These are phyloP conservation scores for Solanum arcanum DNA, from an alignment of 257 asterid genomes.

Conservation along the genomic window DNA sequence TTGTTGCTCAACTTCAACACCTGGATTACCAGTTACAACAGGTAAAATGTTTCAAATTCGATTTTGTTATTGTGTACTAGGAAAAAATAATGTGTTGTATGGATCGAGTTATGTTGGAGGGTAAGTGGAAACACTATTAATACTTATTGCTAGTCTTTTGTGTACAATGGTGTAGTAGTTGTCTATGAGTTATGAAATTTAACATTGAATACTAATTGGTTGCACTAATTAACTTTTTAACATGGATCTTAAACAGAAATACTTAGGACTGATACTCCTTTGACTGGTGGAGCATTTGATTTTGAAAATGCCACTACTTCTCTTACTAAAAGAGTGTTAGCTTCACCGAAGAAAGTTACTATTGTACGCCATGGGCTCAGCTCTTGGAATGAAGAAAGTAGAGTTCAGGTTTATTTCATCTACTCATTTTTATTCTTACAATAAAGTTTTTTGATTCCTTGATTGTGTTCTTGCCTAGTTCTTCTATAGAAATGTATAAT, in stretches of 20 bases:
- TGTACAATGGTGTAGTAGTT: background rate
- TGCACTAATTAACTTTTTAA: background rate
- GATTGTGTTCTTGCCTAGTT: no score
- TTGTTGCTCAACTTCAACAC: conserved; percentile 38
- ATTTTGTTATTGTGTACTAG: background rate
- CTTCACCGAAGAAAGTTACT: conserved; percentile 67
- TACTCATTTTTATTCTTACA: background rate
- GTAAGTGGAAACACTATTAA: background rate
- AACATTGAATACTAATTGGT: background rate
- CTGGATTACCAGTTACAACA: conserved; percentile 32
- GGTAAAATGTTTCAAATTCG: conserved; percentile 20
- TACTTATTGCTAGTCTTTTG: background rate
- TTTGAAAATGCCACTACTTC: conserved; percentile 52
- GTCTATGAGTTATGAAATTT: background rate
- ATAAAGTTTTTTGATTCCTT: background rate
- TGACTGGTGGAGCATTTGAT: conserved; percentile 69
- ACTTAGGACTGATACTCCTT: conserved; percentile 18
- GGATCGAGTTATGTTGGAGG: background rate
- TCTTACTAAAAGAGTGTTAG: conserved; percentile 34
- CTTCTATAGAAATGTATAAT: no score
- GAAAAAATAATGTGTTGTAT: background rate
- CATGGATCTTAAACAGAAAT: conserved; percentile 18
- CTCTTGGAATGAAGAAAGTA: conserved; percentile 72
- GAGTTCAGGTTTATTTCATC: conserved; percentile 53
- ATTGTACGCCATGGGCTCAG: conserved; percentile 67